Conservation (phyloP, 164 flowering plant genomes). For the Cinnamomum chago region DNA sequence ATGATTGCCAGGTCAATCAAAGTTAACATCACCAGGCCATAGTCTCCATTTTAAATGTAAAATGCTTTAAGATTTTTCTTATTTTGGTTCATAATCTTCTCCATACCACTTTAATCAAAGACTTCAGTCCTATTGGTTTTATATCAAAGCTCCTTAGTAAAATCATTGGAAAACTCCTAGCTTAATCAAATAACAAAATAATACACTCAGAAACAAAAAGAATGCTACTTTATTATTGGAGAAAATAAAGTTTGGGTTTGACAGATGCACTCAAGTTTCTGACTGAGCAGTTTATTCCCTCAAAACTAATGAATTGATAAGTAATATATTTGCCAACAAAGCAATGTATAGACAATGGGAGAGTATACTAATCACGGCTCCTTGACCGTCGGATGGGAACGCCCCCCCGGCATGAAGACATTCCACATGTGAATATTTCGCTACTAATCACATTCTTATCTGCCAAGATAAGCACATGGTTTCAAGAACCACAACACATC, state of each 20-base stretch:
- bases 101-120: no score
- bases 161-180: no score
- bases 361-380: background rate
- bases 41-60: no score
- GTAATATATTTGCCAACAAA: background rate
- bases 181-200: no score
- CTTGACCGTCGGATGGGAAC: background rate
- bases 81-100: no score
- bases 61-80: no score
- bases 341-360: background rate
- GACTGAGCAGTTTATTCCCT: background rate
- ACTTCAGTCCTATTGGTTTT: no score
- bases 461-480: constrained; percentile 56
- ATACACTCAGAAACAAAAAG: background rate
- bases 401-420: background rate
- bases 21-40: no score
- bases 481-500: constrained; percentile 73
- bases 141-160: no score
- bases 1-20: no score
- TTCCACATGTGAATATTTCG: no score
- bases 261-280: background rate
- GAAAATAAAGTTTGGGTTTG: background rate
- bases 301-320: background rate
- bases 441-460: background rate
- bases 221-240: background rate